Conservation (phyloP, 331 rosid species). For the Dryas integrifolia region DNA sequence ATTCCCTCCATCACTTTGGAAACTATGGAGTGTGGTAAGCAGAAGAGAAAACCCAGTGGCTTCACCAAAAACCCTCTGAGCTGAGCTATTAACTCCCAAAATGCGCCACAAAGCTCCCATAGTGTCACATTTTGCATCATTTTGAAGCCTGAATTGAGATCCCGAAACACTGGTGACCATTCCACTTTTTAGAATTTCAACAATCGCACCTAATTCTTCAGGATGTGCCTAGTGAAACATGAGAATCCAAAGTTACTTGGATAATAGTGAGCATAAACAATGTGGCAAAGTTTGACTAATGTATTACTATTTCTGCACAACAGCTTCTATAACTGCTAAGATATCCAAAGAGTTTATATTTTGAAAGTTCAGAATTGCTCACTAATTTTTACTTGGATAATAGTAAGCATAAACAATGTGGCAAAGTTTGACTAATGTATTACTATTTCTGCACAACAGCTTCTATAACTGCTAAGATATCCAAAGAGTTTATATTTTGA, state of each 20-base stretch:
- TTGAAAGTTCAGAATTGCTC: background rate
- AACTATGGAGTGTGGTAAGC: slow-evolving; percentile 90
- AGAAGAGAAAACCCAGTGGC: slow-evolving; percentile 97
- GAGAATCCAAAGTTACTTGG: slow-evolving; percentile 24
- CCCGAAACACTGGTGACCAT: slow-evolving; percentile 85
- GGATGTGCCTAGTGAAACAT: slow-evolving; percentile 74
- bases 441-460: background rate
- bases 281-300: slow-evolving; percentile 1
- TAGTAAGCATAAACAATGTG: slow-evolving; percentile 16
- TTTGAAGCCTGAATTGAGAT: slow-evolving; percentile 71
- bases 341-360: background rate
- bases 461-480: background rate
- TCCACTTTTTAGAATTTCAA: slow-evolving; percentile 95
- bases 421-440: background rate
- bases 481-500: background rate
- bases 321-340: background rate
- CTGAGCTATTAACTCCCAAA: slow-evolving; percentile 72
- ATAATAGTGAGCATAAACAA: slow-evolving; percentile 26
- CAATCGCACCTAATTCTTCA: slow-evolving; percentile 80
- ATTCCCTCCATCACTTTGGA: slow-evolving; percentile 70
- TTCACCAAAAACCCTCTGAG: slow-evolving; percentile 92
- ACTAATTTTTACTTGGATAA: background rate
- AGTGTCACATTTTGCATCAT: slow-evolving; percentile 90
- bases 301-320: background rate
- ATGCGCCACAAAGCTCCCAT: slow-evolving; percentile 95